Base-by-base conservation (phyloP, 495 filamentous ascomycete species). In the Aspergillus taichungensis region DNA sequence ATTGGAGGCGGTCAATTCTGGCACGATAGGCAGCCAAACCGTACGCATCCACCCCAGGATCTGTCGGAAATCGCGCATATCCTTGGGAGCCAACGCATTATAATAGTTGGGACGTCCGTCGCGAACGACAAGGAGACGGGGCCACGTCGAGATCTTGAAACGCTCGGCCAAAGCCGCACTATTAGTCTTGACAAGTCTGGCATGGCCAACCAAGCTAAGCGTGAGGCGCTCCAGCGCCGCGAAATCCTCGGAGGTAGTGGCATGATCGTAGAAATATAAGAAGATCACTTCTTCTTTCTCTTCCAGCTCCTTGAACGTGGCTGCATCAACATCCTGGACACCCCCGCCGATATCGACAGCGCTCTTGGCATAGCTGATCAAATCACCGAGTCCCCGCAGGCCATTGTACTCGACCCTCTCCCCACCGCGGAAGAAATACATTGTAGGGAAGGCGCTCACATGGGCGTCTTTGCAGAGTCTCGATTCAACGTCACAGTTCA, bases 1-100 rank as follows among this genome's bases (percentile, higher is more conserved):
- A 60, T 98, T 98, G 14, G 83, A 79, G 14, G 85, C 87, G 0
- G 87, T 94, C 24, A 98, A 77, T 59, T 98, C 92, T 3, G 92
- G 92, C 12, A 98, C 87, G 43, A 98, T 91, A n/a, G 92, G 92
- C 30, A 95, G 75, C 94, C 94, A 98, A 14, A 94, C 88, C 13
- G 79, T 85, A 50, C 84, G 84, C 91, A 97, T 96, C 92, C 92
- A 98, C 46, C 71, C 72, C 3, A 95, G 75, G 12, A 98, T 76
- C 57, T 82, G 74, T 29, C 79, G 74, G 47, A 82, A 82, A 51
- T 97, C 88, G 37, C 92, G 79, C 85, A 95, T 95, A 45, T 94
- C 87, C 50, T 80, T 77, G 2, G 92, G 92, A 1, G 85, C 78
- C 13, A 97, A 72, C 11, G 80, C 83, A 31, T 77, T 83, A 64